Evolutionary conservation across 2,329 filamentous ascomycete species (phyloP).

Genomic region (Passalora sequoiae): DNA sequence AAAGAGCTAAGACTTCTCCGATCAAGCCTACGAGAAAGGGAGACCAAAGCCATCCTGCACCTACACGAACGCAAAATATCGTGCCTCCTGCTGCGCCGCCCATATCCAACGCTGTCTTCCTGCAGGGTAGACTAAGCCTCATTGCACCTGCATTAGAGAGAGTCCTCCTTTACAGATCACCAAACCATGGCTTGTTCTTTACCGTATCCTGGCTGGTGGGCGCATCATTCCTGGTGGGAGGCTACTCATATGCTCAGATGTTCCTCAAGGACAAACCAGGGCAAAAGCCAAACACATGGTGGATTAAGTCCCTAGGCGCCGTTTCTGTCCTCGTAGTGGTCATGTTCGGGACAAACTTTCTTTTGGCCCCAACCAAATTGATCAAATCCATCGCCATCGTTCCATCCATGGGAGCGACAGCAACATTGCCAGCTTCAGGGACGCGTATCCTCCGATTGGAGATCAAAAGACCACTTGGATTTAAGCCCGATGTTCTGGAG

Average conservation of each 20-base stretch:
- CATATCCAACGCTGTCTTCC: too few species aligned
- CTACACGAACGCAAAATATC: too few species aligned
- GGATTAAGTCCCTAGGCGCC: slow-evolving; percentile 11
- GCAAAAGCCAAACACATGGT: slow-evolving; percentile 7
- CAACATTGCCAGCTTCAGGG: neutral
- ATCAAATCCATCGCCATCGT: slow-evolving; percentile 21
- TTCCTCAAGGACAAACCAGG: slow-evolving; percentile 15
- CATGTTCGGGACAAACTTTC: slow-evolving; percentile 14
- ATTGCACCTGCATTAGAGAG: slow-evolving; percentile 10
- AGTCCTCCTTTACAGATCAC: slow-evolving; percentile 25
- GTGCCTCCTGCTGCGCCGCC: too few species aligned
- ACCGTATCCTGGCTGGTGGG: slow-evolving; percentile 19
- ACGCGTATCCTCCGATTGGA: slow-evolving; percentile 15
- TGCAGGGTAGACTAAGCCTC: neutral
- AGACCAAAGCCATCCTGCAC: neutral
- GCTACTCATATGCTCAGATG: slow-evolving; percentile 13
- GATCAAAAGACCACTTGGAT: slow-evolving; percentile 18
- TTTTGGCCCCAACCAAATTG: slow-evolving; percentile 22
- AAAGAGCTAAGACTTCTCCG: neutral
- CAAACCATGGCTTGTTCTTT: slow-evolving; percentile 23
- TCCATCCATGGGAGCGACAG: neutral
- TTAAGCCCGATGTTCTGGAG: slow-evolving; percentile 19
- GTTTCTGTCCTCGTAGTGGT: slow-evolving; percentile 11
- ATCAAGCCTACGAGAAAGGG: neutral
- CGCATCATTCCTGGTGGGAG: slow-evolving; percentile 15